Base-by-base conservation (phyloP, 768 basidiomycete species). In the Hydnomerulius pinastri region DNA sequence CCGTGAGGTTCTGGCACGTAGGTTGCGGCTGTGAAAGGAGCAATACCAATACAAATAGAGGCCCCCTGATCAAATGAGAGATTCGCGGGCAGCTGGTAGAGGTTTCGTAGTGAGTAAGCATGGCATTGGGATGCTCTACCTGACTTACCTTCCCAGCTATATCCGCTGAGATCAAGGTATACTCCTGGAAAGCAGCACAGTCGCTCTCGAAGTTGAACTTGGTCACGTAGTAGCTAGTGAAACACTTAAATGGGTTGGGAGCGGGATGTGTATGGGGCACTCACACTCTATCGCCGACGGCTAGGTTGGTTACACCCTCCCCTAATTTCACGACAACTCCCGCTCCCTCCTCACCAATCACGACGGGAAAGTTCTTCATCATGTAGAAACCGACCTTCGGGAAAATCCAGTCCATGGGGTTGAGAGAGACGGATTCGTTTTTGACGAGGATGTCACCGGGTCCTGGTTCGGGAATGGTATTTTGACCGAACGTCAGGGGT, bases 391-490 rank as follows among this genome's bases (percentile, higher is more conserved):
- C 35, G 2, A 5, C 5, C 36, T 53, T 44, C 11, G 41, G 39
- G 18, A 53, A 36, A 11, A 21, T 20, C 57, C 50, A 57, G 48
- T 80, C 77, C 10, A 71, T 66, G 0, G 77, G 78, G 53, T 79
- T 77, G 18, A 78, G 57, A 6, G 71, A 66, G 0, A 73, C 66
- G 1, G 77, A 63, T 29, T 67, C 48, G 29, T 75, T 56, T 52
- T 71, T 71, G 55, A 77, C 63, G 36, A 78, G 66, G 29, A 78
- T 39, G 39, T 77, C 73, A 20, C 70, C 71, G 2, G 70, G 64
- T 1, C 71, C 68, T 6, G 76, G 76, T 13, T 52, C 55, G 1
- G 65, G 67, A 1, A 76, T 59, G 0, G 54, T 50, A 17, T 45
- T 48, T 4, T 24, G n/a, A 12, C 30, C 43, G 7, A 52, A 29